A percentile compares a stretch with the other conserved stretches of the same genome.
Evolutionary conservation across 2,329 filamentous ascomycete genomes (phyloP).

Genomic region (Fusarium metavorans): DNA sequence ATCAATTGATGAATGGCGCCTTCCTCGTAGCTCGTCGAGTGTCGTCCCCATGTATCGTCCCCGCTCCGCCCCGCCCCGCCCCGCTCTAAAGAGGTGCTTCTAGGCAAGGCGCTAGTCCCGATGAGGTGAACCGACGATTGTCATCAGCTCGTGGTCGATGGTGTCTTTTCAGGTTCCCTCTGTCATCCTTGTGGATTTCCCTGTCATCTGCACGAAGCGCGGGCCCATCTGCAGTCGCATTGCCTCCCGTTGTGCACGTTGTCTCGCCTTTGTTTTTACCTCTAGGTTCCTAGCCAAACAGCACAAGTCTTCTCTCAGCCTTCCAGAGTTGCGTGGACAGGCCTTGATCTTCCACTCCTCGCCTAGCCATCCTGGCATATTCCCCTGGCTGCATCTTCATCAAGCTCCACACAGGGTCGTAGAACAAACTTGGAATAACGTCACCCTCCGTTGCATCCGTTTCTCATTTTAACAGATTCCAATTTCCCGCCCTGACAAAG

Average conservation of each 20-base stretch:
- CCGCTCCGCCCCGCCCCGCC: slow-evolving; percentile 39
- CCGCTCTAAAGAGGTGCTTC: slow-evolving; percentile 26
- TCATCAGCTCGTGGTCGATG: slow-evolving; percentile 23
- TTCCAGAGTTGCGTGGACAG: neutral
- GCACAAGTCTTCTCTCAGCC: neutral
- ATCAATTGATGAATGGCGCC: neutral
- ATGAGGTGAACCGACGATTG: slow-evolving; percentile 10
- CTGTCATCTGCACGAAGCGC: slow-evolving; percentile 14
- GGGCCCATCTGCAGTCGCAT: slow-evolving; percentile 7
- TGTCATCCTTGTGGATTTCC: slow-evolving; percentile 6
- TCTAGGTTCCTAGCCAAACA: neutral
- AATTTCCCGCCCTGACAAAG: slow-evolving; percentile 7
- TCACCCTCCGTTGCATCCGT: slow-evolving; percentile 13
- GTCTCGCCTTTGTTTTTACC: neutral
- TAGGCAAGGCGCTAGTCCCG: neutral
- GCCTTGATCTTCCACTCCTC: neutral
- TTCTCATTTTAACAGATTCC: slow-evolving; percentile 3
- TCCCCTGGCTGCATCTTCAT: slow-evolving; percentile 10
- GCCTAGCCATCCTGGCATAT: neutral
- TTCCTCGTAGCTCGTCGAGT: neutral
- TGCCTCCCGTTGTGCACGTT: neutral
- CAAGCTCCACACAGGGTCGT: slow-evolving; percentile 11
- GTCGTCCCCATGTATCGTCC: neutral
- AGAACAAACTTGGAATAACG: slow-evolving; percentile 16
- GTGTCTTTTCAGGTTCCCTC: slow-evolving; percentile 3